Conservation (phyloP, 176 grass and related monocot species). For the Coix lacrymajobi region DNA sequence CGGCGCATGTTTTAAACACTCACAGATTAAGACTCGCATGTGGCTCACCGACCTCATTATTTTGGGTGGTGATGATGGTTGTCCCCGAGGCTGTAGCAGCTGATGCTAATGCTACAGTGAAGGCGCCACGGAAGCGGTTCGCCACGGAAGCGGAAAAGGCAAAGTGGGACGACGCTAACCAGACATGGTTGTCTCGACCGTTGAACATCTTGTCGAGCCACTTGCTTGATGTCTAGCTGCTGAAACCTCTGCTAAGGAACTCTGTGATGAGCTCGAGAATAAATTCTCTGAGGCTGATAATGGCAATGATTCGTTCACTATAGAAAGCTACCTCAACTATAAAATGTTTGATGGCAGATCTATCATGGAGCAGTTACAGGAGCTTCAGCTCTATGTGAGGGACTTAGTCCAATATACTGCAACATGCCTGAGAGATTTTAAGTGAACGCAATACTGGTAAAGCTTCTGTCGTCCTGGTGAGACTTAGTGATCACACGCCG, state of each 20-base stretch:
- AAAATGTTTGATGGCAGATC: not conserved
- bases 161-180: not conserved
- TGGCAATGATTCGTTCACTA: not conserved
- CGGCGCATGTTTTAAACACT: not conserved
- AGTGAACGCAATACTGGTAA: no score
- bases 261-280: not conserved
- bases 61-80: not conserved
- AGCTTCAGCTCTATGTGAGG: no score
- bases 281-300: not conserved
- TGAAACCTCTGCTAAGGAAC: not conserved
- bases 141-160: not conserved
- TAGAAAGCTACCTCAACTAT: not conserved
- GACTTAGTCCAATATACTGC: no score
- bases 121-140: not conserved
- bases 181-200: not conserved
- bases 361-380: not conserved
- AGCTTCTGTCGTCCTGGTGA: no score
- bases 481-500: no score
- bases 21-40: not conserved
- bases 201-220: not conserved
- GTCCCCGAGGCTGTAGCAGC: not conserved
- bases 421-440: no score
- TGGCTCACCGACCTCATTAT: not conserved
- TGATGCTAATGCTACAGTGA: not conserved
- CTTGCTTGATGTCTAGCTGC: not conserved